A percentile compares a stretch with the other conserved stretches of the same genome.
These are phyloP conservation scores for Rhizodiscina lignyota DNA, from an alignment of 495 filamentous ascomycete species.

Conservation along the genomic window DNA sequence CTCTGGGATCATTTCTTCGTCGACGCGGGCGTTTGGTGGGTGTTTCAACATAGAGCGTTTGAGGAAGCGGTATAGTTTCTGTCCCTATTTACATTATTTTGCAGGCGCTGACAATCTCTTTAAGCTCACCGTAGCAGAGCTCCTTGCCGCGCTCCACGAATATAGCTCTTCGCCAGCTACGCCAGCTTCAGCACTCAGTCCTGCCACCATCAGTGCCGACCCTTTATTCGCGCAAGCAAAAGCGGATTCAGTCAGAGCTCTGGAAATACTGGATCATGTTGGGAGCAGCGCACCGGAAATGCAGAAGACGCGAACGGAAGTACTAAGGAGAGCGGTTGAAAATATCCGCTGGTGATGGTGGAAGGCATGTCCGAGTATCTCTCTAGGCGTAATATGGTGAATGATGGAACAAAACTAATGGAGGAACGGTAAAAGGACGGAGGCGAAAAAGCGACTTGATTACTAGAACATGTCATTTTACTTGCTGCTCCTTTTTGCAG, in stretches of 20 bases:
- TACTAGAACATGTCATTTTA: too few species aligned
- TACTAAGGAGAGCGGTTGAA: too few species aligned
- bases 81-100: not conserved
- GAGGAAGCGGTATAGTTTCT: conserved; percentile 38
- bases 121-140: not conserved
- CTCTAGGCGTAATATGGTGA: too few species aligned
- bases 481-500: too few species aligned
- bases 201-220: not conserved
- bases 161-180: not conserved
- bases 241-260: conserved; percentile 9
- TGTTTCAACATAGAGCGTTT: conserved; percentile 58
- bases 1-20: conserved; percentile 42
- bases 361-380: too few species aligned
- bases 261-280: conserved; percentile 19
- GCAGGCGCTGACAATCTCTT: not conserved
- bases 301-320: conserved; percentile 22
- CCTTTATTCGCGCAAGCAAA: conserved; percentile 12
- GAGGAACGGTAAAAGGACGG: too few species aligned
- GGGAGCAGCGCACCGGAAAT: conserved; percentile 16
- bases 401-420: too few species aligned
- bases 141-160: not conserved
- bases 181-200: not conserved
- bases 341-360: conserved; percentile 1
- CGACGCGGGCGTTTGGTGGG: conserved; percentile 61
- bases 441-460: too few species aligned